Evolutionary conservation across 768 basidiomycete genomes (phyloP), one percentile per base, ranked within the genome.

Genomic region (Suillus bovinus): DNA sequence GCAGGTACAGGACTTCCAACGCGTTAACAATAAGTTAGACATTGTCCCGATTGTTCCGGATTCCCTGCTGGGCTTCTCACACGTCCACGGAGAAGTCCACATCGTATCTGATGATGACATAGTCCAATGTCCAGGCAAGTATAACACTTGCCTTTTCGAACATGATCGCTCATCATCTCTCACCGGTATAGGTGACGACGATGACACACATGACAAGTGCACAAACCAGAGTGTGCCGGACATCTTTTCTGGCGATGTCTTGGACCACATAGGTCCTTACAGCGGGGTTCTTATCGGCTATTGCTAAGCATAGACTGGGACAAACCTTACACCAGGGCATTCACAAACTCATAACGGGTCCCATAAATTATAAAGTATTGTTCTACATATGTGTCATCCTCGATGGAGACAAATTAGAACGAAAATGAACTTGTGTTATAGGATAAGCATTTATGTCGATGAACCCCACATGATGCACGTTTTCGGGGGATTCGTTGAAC

Each of bases 251-350:
- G 80, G 84, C 27, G 70, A 85, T 58, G 74, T 84, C 47, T 57
- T 81, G 7, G 69, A 90, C 68, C 89, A 90, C 71, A 69, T 84
- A 52, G 87, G 88, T 63, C 79, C 81, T 5, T 83, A 81, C 64
- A 71, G 86, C 59, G 86, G 85, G 24, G 81, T 86, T 56, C 76
- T 67, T 61, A 81, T 88, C 49, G 86, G 86, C 42, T 83, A 81
- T 39, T 73, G 66, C 68, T 68, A 66, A 17, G 10, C 41, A 41
- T 20, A 8, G 20, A 42, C 41, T 42, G 41, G 41, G 20, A 3
- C 41, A n/a, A 17, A 9, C 41, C 20, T 42, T 17, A n/a, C 41
- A 20, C 20, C 7, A 20, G 7, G 39, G 7, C 17, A 41, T 42
- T 42, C 20, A 1, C 41, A 16, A 39, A 9, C 4, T 8, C 9